Evolutionary conservation across 257 asterid species (phyloP).

Genomic region (Salvia miltiorrhiza): DNA sequence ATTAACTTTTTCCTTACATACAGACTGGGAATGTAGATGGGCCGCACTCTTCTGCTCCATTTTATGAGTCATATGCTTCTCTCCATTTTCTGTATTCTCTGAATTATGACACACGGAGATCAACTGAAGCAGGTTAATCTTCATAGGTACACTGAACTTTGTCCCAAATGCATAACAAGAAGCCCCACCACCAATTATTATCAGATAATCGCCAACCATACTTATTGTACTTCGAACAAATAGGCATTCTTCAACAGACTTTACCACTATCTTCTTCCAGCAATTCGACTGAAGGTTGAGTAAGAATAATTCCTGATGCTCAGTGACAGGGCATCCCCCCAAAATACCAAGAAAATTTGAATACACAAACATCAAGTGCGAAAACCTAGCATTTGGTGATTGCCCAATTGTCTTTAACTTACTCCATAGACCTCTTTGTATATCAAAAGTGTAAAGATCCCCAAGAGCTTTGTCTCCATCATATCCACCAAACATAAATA

Average conservation of each 20-base stretch:
- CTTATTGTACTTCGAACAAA: constrained; percentile 83
- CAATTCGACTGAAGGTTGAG: constrained; percentile 51
- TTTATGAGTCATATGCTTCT: constrained; percentile 22
- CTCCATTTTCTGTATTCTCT: constrained; percentile 14
- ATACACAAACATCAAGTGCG: constrained; percentile 78
- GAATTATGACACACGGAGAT: constrained; percentile 30
- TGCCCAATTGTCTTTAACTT: constrained; percentile 49
- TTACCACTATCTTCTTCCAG: constrained; percentile 63
- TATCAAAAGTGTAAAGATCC: constrained; percentile 62
- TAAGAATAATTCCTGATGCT: constrained; percentile 53
- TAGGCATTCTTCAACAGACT: constrained; percentile 51
- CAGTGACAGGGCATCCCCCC: constrained; percentile 91
- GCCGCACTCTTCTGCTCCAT: constrained; percentile 21
- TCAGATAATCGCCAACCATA: constrained; percentile 55
- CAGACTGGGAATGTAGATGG: constrained; percentile 12
- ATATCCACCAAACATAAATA: constrained; percentile 85
- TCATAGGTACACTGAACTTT: constrained; percentile 79
- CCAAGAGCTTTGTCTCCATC: constrained; percentile 79
- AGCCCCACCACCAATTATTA: constrained; percentile 92
- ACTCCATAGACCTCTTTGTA: constrained; percentile 55
- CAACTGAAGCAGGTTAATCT: constrained; percentile 54
- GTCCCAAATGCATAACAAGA: constrained; percentile 99
- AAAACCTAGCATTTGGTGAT: constrained; percentile 73
- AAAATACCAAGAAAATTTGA: constrained; percentile 63
- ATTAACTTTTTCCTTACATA: constrained; percentile 27